Base-by-base conservation (phyloP, 208 protist species). In the Leishmania lainsoni region DNA sequence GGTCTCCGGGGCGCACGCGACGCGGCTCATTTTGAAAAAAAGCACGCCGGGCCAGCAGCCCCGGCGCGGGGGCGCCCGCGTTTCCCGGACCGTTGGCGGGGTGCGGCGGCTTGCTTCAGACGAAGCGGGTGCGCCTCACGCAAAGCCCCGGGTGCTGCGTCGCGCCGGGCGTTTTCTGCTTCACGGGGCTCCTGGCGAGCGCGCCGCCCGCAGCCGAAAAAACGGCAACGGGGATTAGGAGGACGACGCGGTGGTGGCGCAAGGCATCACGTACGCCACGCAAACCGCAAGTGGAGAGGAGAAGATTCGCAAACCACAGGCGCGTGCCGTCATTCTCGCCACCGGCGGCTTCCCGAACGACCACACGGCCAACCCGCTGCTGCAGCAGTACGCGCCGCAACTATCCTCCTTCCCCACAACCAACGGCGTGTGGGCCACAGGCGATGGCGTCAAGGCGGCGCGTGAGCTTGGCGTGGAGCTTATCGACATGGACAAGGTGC, bases 401-500 rank as follows among this genome's bases (percentile, higher is more conserved):
- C 75, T 97, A 5, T 78, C 79, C 10, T 71, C 83, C 35, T 90
- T 93, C 32, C 93, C 97, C 8, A 98, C 97, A 45, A 98, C 97
- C 9, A 98, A 99, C 88, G 98, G 97, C n/a, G 71, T 87, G 17
- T 97, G 81, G 79, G 88, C 93, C 56, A 94, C 89, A 4, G 95
- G 95, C 73, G 94, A 97, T 65, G 93, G 93, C 73, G 89, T 96
- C 4, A 95, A 94, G 81, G 83, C 86, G 26, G 93, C 89, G 3
- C 87, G 84, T 69, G 69, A 86, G 29, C 74, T 98, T 39, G 92
- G 92, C 58, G 96, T 87, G 20, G 73, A 39, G 32, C 82, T 97
- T 16, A 87, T 98, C 3, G 92, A 98, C 83, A 98, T 99, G 95
- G 96, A 98, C 84, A 91, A 98, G 83, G 93, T 98, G 72, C 94